Percentiles rank a stretch among this genome's conserved stretches.
These are phyloP conservation scores for Echium plantagineum DNA, from an alignment of 257 asterid genomes.

Conservation along the genomic window DNA sequence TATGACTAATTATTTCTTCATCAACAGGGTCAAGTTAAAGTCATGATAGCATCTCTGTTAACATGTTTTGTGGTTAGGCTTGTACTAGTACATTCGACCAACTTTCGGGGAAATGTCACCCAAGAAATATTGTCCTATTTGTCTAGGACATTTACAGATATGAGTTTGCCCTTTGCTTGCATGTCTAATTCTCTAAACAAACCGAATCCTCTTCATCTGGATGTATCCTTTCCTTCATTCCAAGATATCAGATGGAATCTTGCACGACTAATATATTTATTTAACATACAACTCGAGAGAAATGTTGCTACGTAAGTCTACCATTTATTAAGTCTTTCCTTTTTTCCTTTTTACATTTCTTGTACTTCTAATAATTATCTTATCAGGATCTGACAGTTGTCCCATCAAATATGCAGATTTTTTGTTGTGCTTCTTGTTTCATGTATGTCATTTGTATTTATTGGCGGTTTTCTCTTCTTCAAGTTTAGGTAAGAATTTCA, in stretches of 20 bases:
- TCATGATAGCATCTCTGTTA: constrained; percentile 39
- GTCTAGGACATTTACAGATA: constrained; percentile 37
- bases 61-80: constrained; percentile 38
- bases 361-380: background rate
- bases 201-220: constrained; percentile 87
- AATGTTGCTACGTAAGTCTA: constrained; percentile 83
- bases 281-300: constrained; percentile 87
- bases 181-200: constrained; percentile 64
- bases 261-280: constrained; percentile 67
- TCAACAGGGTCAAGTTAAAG: constrained; percentile 54
- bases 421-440: constrained; percentile 73
- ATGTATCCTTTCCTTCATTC: constrained; percentile 65
- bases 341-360: constrained; percentile 1
- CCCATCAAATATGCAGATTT: constrained; percentile 43
- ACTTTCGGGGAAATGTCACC: constrained; percentile 24
- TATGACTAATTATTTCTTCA: constrained; percentile 7
- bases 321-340: too few relatives aligned
- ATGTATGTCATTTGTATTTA: constrained; percentile 67
- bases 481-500: constrained; percentile 53
- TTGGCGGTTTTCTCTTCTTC: constrained; percentile 90
- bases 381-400: background rate
- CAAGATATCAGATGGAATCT: constrained; percentile 70
- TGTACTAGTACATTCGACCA: constrained; percentile 24
- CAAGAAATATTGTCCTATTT: constrained; percentile 30
- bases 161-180: constrained; percentile 66